phyloP scores from a whole-genome alignment of 2,329 filamentous ascomycete genomes.

The Claviceps sorghi region DNA sequence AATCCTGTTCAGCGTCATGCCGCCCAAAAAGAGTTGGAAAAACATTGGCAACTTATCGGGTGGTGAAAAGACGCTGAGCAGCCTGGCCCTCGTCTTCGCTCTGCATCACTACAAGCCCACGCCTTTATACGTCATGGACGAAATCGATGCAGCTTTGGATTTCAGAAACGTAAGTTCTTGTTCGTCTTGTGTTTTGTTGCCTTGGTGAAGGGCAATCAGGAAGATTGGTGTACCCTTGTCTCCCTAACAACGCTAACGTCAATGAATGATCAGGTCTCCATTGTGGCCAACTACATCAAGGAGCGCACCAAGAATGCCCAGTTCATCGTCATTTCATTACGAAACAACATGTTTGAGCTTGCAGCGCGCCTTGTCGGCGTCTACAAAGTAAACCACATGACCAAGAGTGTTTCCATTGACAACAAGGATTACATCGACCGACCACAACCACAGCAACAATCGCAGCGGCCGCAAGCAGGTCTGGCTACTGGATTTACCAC shows the following conservation, averaged over 20 bases:
- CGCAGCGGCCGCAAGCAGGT: conserved; percentile 14
- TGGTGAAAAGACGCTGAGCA: conserved; percentile 93
- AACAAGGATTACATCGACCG: conserved; percentile 60
- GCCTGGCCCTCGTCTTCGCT: conserved; percentile 90
- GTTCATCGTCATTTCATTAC: conserved; percentile 93
- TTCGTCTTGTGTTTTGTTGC: conserved; percentile 1
- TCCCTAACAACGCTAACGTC: neutral
- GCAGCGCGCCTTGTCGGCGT: conserved; percentile 90
- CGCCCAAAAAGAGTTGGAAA: conserved; percentile 99
- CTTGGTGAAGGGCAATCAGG: neutral
- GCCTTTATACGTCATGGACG: conserved; percentile 97
- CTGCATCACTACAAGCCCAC: conserved; percentile 97
- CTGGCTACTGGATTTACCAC: conserved; percentile 15
- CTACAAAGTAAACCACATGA: conserved; percentile 99
- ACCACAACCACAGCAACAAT: conserved; percentile 19
- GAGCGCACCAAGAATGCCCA: conserved; percentile 98
- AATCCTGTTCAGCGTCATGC: conserved; percentile 96
- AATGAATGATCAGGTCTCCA: conserved; percentile 57
- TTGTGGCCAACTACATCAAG: conserved; percentile 98
- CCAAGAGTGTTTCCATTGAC: conserved; percentile 80
- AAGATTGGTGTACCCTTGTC: neutral
- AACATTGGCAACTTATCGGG: conserved; percentile 93
- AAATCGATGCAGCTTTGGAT: conserved; percentile 95
- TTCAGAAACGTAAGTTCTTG: conserved; percentile 78
- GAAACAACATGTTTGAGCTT: conserved; percentile 99